Conservation (phyloP, 2,329 filamentous ascomycete species). For the Calonectria naviculata region DNA sequence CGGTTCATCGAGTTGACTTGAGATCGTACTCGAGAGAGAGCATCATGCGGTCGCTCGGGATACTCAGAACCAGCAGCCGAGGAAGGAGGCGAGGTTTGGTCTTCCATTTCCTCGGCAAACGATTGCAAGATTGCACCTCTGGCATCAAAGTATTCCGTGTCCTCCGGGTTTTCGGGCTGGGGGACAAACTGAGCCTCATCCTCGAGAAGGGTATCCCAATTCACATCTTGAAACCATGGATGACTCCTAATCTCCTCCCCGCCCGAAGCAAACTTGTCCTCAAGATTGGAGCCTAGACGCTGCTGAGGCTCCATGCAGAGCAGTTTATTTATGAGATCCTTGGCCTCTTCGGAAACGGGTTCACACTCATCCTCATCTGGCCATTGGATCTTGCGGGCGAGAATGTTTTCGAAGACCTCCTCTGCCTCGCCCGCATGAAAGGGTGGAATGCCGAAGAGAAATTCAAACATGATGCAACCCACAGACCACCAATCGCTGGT, state of each 20-base stretch:
- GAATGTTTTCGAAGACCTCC: conserved; percentile 95
- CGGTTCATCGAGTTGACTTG: conserved; percentile 90
- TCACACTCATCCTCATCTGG: conserved; percentile 84
- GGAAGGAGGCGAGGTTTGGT: conserved; percentile 81
- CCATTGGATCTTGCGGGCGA: conserved; percentile 91
- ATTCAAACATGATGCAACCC: conserved; percentile 98
- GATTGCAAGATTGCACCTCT: conserved; percentile 91
- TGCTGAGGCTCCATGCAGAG: conserved; percentile 86
- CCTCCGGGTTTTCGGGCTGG: conserved; percentile 90
- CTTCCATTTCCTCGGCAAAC: conserved; percentile 94
- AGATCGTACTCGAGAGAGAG: conserved; percentile 86
- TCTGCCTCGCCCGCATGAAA: conserved; percentile 94
- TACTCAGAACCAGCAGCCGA: conserved; percentile 80
- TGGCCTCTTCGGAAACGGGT: conserved; percentile 82
- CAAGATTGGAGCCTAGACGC: conserved; percentile 85
- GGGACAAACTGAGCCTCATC: conserved; percentile 97
- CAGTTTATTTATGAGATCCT: conserved; percentile 93
- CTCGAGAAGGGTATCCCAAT: conserved; percentile 92
- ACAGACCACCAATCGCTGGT: conserved; percentile 99
- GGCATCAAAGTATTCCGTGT: conserved; percentile 97
- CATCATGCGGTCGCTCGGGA: conserved; percentile 91
- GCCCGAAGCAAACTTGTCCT: conserved; percentile 84
- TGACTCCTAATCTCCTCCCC: conserved; percentile 93
- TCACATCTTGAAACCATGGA: conserved; percentile 86
- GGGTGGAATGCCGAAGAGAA: conserved; percentile 90